Percentiles rank a stretch among this genome's conserved stretches.
These are phyloP conservation scores for Chlorella vulgaris DNA, from an alignment of 139 green algal genomes.

Conservation along the genomic window DNA sequence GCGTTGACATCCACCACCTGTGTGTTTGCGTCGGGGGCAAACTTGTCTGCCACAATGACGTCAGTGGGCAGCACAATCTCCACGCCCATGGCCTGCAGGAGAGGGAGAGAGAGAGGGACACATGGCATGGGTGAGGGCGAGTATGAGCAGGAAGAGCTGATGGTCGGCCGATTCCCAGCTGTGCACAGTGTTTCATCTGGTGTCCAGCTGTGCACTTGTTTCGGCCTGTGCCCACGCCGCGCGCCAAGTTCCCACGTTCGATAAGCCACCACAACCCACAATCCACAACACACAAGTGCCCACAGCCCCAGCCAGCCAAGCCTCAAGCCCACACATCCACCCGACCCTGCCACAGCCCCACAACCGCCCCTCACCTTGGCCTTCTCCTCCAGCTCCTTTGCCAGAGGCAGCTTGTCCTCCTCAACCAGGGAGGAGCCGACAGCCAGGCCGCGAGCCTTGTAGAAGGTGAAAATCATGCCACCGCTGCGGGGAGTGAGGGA, in stretches of 20 bases:
- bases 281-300: too few species aligned
- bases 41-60: slow-evolving; percentile 96
- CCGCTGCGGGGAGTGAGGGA: slow-evolving; percentile 53
- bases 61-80: slow-evolving; percentile 96
- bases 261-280: too few species aligned
- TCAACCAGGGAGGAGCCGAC: slow-evolving; percentile 94
- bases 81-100: slow-evolving; percentile 73
- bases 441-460: slow-evolving; percentile 89
- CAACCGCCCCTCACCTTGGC: slow-evolving; percentile 63
- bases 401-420: slow-evolving; percentile 99
- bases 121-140: background rate
- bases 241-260: too few species aligned
- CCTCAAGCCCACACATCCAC: too few species aligned
- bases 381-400: slow-evolving; percentile 86
- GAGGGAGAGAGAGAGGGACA: too few species aligned
- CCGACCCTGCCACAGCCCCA: background rate
- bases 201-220: background rate
- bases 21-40: slow-evolving; percentile 89
- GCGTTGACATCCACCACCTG: slow-evolving; percentile 72
- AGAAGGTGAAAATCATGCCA: slow-evolving; percentile 99
- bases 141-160: background rate
- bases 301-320: too few species aligned
- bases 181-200: too few species aligned
- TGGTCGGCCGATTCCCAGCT: too few species aligned
- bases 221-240: background rate